These are phyloP conservation scores for Zopfochytrium polystomum DNA, from an alignment of 371 early-diverging fungal species.

Conservation along the genomic window DNA sequence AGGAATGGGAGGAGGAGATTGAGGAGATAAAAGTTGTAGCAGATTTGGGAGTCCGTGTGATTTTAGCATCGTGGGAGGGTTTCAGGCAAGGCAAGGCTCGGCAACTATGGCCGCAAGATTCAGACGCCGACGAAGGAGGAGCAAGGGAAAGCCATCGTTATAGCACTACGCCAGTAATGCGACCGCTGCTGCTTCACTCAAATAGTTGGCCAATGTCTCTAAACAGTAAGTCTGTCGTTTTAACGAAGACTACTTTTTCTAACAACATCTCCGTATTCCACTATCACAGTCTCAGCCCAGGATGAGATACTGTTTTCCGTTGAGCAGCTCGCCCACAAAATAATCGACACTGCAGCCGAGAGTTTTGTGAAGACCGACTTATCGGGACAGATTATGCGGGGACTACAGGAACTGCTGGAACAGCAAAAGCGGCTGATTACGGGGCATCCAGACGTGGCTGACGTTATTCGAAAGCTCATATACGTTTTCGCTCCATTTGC, in stretches of 20 bases:
- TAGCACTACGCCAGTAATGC: too few relatives aligned
- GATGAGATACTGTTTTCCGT: conserved; percentile 37
- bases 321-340: conserved; percentile 35
- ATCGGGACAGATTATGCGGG: conserved; percentile 52
- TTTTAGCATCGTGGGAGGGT: not conserved
- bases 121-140: not conserved
- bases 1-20: not conserved
- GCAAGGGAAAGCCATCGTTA: not conserved
- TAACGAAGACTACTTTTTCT: not conserved
- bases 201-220: conserved; percentile 52
- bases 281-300: conserved; percentile 35
- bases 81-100: not conserved
- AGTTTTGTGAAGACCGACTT: conserved; percentile 35
- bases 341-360: conserved; percentile 39
- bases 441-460: conserved; percentile 54
- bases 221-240: conserved; percentile 19
- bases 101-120: not conserved
- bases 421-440: conserved; percentile 51
- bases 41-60: not conserved
- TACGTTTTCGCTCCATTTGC: conserved; percentile 61
- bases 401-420: conserved; percentile 53
- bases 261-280: not conserved
- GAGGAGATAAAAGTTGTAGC: not conserved
- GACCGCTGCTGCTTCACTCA: too few relatives aligned
- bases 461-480: conserved; percentile 52